These are phyloP conservation scores for Malus hybrid DNA, from an alignment of 331 rosid species.

Conservation along the genomic window DNA sequence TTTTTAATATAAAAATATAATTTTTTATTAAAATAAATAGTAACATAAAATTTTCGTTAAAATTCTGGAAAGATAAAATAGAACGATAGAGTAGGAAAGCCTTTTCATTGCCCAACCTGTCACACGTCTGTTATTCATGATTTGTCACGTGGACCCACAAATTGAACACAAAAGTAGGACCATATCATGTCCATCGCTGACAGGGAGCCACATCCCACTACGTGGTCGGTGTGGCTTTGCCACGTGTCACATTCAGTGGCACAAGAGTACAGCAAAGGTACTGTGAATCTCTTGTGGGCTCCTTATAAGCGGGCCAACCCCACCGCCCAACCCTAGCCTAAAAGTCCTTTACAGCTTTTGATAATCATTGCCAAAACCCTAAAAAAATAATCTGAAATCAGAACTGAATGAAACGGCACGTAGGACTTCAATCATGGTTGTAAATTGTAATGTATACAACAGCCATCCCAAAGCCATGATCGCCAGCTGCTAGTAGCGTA, in stretches of 20 bases:
- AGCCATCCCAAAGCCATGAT: neutral
- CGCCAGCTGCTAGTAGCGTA: conserved; percentile 15
- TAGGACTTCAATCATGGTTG: neutral
- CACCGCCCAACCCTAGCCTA: conserved; percentile 16
- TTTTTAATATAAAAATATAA: too few species aligned
- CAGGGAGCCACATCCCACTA: neutral
- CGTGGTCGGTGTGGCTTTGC: neutral
- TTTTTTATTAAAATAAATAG: too few species aligned
- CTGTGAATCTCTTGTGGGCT: neutral
- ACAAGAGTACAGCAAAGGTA: neutral
- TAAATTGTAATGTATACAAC: neutral
- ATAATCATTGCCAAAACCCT: neutral
- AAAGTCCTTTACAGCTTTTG: neutral
- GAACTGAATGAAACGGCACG: conserved; percentile 20
- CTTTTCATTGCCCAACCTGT: too few species aligned
- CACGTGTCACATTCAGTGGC: conserved; percentile 1
- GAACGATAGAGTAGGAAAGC: too few species aligned
- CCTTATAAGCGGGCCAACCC: conserved; percentile 6
- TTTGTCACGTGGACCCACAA: neutral
- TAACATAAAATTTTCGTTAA: too few species aligned
- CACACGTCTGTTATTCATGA: neutral
- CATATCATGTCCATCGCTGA: conserved; percentile 3
- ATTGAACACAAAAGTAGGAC: neutral
- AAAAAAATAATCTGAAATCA: too few species aligned
- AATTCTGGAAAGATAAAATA: too few species aligned